A percentile compares a stretch with the other conserved stretches of the same genome.
These are phyloP conservation scores for Pseudocercospora crystallina DNA, from an alignment of 2,329 filamentous ascomycete genomes.

Conservation along the genomic window DNA sequence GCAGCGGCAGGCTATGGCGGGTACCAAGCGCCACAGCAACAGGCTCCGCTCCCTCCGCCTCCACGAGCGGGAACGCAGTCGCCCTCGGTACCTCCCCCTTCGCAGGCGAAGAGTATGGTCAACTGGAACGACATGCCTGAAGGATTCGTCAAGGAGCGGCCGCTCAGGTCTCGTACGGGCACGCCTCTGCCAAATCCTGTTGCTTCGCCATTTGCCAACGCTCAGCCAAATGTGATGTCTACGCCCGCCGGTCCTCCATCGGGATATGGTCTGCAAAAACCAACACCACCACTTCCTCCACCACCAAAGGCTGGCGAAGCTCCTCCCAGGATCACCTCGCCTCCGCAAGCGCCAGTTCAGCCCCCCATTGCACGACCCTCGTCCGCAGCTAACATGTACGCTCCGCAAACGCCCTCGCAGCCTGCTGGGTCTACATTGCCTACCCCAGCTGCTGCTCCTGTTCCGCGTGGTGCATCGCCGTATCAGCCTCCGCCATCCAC, in stretches of 20 bases:
- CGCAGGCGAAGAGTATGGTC: constrained; percentile 68
- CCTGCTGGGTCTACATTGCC: constrained; percentile 43
- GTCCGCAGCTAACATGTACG: constrained; percentile 62
- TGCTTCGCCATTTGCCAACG: constrained; percentile 72
- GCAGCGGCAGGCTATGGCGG: constrained; percentile 42
- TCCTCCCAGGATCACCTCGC: constrained; percentile 69
- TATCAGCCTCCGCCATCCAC: constrained; percentile 75
- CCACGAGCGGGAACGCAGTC: constrained; percentile 69
- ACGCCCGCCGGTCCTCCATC: constrained; percentile 58
- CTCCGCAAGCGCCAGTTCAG: constrained; percentile 55
- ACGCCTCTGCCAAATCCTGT: constrained; percentile 71
- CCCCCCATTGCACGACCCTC: constrained; percentile 44
- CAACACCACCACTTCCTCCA: constrained; percentile 72
- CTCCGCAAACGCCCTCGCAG: constrained; percentile 56
- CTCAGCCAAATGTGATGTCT: constrained; percentile 50
- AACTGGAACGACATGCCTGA: constrained; percentile 96
- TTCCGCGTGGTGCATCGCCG: constrained; percentile 76
- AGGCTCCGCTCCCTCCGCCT: constrained; percentile 54
- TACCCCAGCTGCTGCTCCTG: constrained; percentile 54
- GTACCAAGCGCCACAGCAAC: constrained; percentile 47
- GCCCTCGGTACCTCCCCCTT: constrained; percentile 62
- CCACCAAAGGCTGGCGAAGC: constrained; percentile 77
- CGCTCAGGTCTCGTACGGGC: constrained; percentile 61
- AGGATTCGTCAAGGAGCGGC: constrained; percentile 67
- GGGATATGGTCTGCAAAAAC: constrained; percentile 58